Evolutionary conservation across 495 filamentous ascomycete genomes (phyloP).

Genomic region (Neurospora tetrasperma): DNA sequence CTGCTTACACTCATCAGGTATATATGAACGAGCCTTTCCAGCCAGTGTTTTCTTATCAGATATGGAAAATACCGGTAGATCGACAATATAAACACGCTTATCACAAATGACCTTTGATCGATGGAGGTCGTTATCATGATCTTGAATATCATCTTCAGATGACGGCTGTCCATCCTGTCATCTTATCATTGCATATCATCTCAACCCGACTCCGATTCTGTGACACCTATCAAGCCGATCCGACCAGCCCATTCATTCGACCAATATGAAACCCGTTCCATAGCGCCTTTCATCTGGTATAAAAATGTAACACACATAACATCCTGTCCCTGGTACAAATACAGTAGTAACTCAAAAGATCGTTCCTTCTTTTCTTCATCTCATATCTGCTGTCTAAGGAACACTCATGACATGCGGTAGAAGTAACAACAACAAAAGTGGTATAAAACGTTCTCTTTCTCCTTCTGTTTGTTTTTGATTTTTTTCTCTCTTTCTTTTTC

Average conservation of each 20-base stretch:
- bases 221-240: neutral
- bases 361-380: neutral
- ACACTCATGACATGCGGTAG: neutral
- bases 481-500: neutral
- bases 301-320: neutral
- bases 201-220: neutral
- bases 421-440: neutral
- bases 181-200: neutral
- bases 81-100: neutral
- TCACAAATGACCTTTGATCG: neutral
- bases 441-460: neutral
- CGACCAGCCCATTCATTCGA: neutral
- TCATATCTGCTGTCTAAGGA: neutral
- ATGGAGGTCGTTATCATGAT: neutral
- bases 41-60: too few species aligned
- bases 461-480: too few species aligned
- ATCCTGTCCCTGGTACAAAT: neutral
- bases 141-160: neutral
- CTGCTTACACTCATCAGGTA: too few species aligned
- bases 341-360: neutral
- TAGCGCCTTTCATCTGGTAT: neutral
- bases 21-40: too few species aligned
- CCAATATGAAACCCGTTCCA: neutral
- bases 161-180: neutral
- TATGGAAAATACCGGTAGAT: too few species aligned